Conservation (phyloP, 2,329 filamentous ascomycete species). For the Trichoderma asperellum region DNA sequence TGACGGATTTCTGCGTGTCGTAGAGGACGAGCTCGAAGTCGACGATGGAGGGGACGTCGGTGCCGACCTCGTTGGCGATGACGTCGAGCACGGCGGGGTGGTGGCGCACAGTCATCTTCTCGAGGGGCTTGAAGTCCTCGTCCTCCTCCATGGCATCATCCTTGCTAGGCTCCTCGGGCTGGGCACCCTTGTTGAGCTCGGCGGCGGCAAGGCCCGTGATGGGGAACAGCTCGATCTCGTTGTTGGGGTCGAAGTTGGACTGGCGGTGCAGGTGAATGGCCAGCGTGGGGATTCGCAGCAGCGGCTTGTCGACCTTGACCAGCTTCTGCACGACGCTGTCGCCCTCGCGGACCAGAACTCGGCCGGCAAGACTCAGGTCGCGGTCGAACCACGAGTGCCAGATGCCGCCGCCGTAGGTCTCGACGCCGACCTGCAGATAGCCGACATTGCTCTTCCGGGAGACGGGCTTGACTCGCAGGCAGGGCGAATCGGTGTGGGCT, state of each 20-base stretch:
- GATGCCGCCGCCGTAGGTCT: slow-evolving; percentile 94
- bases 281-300: slow-evolving; percentile 88
- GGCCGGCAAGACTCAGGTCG: slow-evolving; percentile 86
- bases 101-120: slow-evolving; percentile 78
- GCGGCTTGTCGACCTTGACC: slow-evolving; percentile 86
- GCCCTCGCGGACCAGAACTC: slow-evolving; percentile 77
- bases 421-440: slow-evolving; percentile 92
- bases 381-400: slow-evolving; percentile 99
- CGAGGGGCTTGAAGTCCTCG: slow-evolving; percentile 72
- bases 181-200: slow-evolving; percentile 78
- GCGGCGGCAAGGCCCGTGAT: slow-evolving; percentile 86
- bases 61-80: slow-evolving; percentile 77
- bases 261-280: slow-evolving; percentile 92
- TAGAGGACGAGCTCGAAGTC: slow-evolving; percentile 98
- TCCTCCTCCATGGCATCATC: slow-evolving; percentile 39
- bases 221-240: slow-evolving; percentile 93
- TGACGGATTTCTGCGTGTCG: slow-evolving; percentile 86
- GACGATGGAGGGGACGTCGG: slow-evolving; percentile 70
- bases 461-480: slow-evolving; percentile 89
- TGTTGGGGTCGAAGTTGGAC: slow-evolving; percentile 89
- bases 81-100: slow-evolving; percentile 85
- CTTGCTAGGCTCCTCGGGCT: slow-evolving; percentile 50
- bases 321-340: slow-evolving; percentile 80
- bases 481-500: slow-evolving; percentile 94
- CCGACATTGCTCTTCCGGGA: slow-evolving; percentile 86